Percentiles rank a stretch among this genome's conserved stretches.
Evolutionary conservation across 306 rosid genomes (phyloP).

Genomic region (Sphenostylis stenocarpa): DNA sequence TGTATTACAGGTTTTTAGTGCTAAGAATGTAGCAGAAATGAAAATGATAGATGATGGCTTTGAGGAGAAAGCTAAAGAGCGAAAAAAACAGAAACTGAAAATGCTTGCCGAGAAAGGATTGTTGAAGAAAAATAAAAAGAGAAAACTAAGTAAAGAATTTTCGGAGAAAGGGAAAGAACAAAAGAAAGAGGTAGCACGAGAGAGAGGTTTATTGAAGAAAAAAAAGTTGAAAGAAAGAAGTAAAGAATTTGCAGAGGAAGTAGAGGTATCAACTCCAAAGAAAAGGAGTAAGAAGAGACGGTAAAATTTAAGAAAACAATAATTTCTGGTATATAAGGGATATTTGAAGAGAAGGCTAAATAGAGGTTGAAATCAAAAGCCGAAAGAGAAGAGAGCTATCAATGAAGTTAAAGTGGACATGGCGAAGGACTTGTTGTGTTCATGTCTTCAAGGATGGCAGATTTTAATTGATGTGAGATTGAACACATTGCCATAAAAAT

Average conservation of each 20-base stretch:
- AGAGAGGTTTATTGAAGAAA: conserved; percentile 58
- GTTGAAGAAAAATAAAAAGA: conserved; percentile 54
- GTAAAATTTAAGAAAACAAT: too few relatives aligned
- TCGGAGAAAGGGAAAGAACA: conserved; percentile 18
- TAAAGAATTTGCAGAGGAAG: conserved; percentile 29
- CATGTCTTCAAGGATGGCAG: too few relatives aligned
- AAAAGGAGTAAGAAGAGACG: conserved; percentile 19
- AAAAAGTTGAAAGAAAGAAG: conserved; percentile 34
- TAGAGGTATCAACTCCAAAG: conserved; percentile 18
- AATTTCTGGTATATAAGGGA: too few relatives aligned
- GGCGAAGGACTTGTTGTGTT: too few relatives aligned
- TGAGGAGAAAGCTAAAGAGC: conserved; percentile 69
- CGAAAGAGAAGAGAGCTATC: too few relatives aligned
- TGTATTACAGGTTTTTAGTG: conserved; percentile 66
- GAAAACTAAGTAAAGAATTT: conserved; percentile 43
- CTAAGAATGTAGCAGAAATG: conserved; percentile 73
- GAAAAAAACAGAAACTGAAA: conserved; percentile 66
- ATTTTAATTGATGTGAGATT: too few relatives aligned
- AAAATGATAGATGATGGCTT: conserved; percentile 85
- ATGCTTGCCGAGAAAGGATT: conserved; percentile 70
- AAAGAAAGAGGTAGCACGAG: conserved; percentile 2
- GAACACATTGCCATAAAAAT: too few relatives aligned
- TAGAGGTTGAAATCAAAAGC: too few relatives aligned
- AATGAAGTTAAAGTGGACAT: too few relatives aligned
- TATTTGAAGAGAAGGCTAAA: too few relatives aligned